phyloP scores from a whole-genome alignment of 345 rosid genomes.

The Eucalyptus viminalis region DNA sequence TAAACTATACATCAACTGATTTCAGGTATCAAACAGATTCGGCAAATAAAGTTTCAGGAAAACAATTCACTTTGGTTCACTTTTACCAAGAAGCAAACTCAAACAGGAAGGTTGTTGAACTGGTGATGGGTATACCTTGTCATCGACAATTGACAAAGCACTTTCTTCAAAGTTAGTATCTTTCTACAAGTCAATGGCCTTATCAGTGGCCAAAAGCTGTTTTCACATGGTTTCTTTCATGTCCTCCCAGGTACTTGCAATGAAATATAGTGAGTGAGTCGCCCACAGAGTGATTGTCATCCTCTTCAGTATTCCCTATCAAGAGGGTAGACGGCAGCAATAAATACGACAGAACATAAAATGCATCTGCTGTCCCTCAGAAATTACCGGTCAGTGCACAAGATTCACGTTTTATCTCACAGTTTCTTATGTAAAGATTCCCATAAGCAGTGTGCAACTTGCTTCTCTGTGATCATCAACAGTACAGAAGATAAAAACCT shows the following conservation, averaged over 20 bases:
- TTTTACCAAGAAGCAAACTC: neutral
- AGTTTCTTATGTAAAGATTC: neutral
- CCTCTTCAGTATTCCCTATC: neutral
- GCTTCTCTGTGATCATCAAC: neutral
- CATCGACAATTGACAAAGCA: neutral
- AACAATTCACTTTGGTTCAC: neutral
- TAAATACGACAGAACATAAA: neutral
- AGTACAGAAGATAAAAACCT: too few species aligned
- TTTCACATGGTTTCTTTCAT: neutral
- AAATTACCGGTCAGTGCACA: neutral
- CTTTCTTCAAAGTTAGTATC: neutral
- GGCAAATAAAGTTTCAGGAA: neutral
- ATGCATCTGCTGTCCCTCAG: neutral
- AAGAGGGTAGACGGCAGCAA: neutral
- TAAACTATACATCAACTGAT: neutral
- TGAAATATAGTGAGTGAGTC: neutral
- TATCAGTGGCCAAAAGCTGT: neutral
- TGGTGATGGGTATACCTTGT: neutral
- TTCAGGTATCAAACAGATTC: neutral
- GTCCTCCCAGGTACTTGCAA: neutral
- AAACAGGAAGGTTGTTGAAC: neutral
- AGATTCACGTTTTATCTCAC: neutral
- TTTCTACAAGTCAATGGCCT: neutral
- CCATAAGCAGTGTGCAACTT: neutral
- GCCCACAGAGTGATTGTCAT: neutral